Conservation (phyloP, 768 basidiomycete species). For the Mycena olivaceomarginata region DNA sequence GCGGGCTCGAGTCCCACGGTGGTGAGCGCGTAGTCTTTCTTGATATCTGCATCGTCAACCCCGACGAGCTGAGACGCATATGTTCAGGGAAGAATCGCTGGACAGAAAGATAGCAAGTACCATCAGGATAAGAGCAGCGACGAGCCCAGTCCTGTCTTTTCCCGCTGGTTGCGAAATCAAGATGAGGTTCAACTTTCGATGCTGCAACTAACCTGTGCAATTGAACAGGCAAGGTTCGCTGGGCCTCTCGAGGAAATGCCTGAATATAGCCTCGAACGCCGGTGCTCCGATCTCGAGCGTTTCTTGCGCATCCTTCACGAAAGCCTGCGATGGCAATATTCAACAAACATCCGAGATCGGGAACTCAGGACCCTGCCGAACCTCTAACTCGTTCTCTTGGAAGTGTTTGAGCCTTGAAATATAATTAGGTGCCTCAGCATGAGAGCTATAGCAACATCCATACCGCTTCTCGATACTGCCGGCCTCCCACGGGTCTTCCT, state of each 20-base stretch:
- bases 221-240: constrained; percentile 62
- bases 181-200: neutral
- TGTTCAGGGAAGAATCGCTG: neutral
- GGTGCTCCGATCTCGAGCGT: constrained; percentile 55
- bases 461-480: constrained; percentile 46
- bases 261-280: constrained; percentile 57
- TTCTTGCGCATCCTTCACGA: constrained; percentile 51
- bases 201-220: constrained; percentile 60
- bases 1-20: constrained; percentile 59
- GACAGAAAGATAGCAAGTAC: constrained; percentile 43
- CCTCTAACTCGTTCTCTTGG: constrained; percentile 48
- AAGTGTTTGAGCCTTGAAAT: constrained; percentile 53
- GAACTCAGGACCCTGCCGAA: neutral
- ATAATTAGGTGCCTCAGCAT: constrained; percentile 1
- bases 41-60: constrained; percentile 60
- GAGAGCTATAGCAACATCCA: neutral
- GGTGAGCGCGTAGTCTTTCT: constrained; percentile 62
- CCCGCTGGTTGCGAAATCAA: constrained; percentile 52
- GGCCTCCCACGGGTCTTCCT: constrained; percentile 52
- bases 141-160: constrained; percentile 65
- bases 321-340: constrained; percentile 49
- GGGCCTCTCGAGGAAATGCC: constrained; percentile 60
- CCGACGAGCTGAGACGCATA: constrained; percentile 57
- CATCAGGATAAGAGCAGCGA: constrained; percentile 58
- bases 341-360: neutral